A percentile compares a stretch with the other conserved stretches of the same genome.
Conservation (phyloP, 805 yeast species). For the Allodekkera sacchari region DNA sequence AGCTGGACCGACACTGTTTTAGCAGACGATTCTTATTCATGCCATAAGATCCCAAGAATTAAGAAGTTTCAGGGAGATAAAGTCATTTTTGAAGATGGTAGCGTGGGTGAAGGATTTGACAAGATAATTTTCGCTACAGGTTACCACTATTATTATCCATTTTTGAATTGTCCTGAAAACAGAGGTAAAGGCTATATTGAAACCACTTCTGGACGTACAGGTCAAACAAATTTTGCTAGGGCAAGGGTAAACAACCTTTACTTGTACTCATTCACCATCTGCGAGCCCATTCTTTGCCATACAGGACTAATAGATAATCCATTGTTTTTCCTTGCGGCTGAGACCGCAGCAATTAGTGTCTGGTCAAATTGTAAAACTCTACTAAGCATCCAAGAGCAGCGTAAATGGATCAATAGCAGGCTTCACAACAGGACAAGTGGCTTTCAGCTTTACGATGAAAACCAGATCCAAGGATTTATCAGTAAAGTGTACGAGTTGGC, state of each 20-base stretch:
- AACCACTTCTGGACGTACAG: conserved; percentile 28
- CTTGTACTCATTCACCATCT: conserved; percentile 27
- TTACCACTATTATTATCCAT: conserved; percentile 37
- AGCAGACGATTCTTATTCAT: conserved; percentile 20
- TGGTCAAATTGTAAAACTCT: conserved; percentile 37
- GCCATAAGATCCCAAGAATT: conserved; percentile 24
- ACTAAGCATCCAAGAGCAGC: conserved; percentile 26
- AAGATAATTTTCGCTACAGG: conserved; percentile 41
- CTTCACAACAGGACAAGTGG: conserved; percentile 8
- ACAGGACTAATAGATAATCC: conserved; percentile 35
- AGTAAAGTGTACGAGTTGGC: conserved; percentile 5
- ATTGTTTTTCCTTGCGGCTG: conserved; percentile 40
- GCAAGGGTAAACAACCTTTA: conserved; percentile 17
- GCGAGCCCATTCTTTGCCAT: conserved; percentile 34
- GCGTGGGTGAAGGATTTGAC: conserved; percentile 25
- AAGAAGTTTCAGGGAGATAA: conserved; percentile 19
- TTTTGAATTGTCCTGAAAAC: conserved; percentile 22
- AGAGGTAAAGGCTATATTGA: conserved; percentile 9
- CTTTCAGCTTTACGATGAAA: conserved; percentile 11
- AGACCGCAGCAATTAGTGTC: conserved; percentile 41
- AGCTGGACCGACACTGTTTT: conserved; percentile 32
- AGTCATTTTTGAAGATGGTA: conserved; percentile 26
- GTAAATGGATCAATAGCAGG: conserved; percentile 10
- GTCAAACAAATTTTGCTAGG: conserved; percentile 8
- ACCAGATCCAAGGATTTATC: conserved; percentile 8